Percentiles rank a stretch among this genome's conserved stretches.
Evolutionary conservation across 169 alveolate species (phyloP).

Genomic region (Eimeria necatrix): DNA sequence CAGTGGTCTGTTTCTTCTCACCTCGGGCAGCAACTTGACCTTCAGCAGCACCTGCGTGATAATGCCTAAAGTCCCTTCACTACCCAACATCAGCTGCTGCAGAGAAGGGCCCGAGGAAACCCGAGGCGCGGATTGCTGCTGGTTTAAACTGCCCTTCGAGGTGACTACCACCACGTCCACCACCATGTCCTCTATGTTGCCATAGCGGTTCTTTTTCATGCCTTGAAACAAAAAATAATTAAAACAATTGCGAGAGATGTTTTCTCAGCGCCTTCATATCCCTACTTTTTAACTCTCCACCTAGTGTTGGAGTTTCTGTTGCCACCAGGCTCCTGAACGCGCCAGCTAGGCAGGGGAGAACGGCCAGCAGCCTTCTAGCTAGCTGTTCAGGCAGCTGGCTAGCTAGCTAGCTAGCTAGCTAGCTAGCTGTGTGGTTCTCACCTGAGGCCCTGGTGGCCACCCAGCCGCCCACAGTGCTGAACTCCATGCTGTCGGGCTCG

Average conservation of each 20-base stretch:
- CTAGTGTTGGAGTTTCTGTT: too few relatives aligned
- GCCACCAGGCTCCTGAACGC: too few relatives aligned
- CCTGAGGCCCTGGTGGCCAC: conserved; percentile 89
- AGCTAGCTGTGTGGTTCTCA: background rate
- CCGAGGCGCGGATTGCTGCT: background rate
- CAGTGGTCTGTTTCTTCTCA: background rate
- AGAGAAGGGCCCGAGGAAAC: conserved; percentile 86
- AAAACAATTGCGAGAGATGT: background rate
- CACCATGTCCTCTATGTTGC: conserved; percentile 91
- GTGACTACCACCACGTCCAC: conserved; percentile 86
- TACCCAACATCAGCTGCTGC: conserved; percentile 87
- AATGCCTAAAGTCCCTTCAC: conserved; percentile 90
- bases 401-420: too few relatives aligned
- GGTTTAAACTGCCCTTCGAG: conserved; percentile 84
- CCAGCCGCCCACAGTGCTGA: conserved; percentile 92
- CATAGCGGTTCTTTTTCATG: conserved; percentile 91
- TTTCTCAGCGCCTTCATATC: too few relatives aligned
- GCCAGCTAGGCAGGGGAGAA: too few relatives aligned
- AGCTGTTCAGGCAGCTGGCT: too few relatives aligned
- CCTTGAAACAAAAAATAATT: conserved; percentile 77
- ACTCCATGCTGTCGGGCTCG: conserved; percentile 92
- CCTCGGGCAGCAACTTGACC: conserved; percentile 87
- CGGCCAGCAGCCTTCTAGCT: too few relatives aligned
- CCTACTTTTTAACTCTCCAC: too few relatives aligned
- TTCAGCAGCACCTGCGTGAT: conserved; percentile 88